These are phyloP conservation scores for Plantago coronopus DNA, from an alignment of 305 asterid genomes.

Conservation along the genomic window DNA sequence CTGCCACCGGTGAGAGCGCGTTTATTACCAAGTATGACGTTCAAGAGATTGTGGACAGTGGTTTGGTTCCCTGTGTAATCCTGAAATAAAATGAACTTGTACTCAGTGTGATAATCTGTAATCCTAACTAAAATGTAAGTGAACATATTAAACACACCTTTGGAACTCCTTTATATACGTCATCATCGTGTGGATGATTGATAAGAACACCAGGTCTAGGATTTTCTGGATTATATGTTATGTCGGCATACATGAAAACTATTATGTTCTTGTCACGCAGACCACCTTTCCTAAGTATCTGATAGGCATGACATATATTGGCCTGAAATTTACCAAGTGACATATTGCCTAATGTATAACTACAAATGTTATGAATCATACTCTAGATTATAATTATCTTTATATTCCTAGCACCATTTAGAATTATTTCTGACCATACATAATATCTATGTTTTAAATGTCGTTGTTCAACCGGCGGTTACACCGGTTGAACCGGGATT, in stretches of 20 bases:
- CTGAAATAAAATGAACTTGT: slow-evolving; percentile 19
- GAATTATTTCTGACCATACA: no score
- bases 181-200: slow-evolving; percentile 33
- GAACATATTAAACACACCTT: slow-evolving; percentile 23
- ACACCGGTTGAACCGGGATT: no score
- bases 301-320: slow-evolving; percentile 46
- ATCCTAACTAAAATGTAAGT: no score
- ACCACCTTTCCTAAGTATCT: slow-evolving; percentile 40
- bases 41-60: slow-evolving; percentile 28
- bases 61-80: slow-evolving; percentile 37
- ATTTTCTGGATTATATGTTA: slow-evolving; percentile 30
- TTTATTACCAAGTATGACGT: slow-evolving; percentile 37
- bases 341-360: no score
- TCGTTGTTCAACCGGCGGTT: no score
- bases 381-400: no score
- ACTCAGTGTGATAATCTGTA: no score
- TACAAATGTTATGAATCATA: no score
- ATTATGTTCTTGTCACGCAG: slow-evolving; percentile 38
- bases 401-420: no score
- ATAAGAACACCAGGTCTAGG: slow-evolving; percentile 41
- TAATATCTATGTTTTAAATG: no score
- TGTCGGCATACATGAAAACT: slow-evolving; percentile 47
- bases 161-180: slow-evolving; percentile 42
- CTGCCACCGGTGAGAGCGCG: slow-evolving; percentile 38
- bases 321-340: slow-evolving; percentile 22